phyloP scores from a whole-genome alignment of 306 rosid genomes.

The Ormosia emarginata region DNA sequence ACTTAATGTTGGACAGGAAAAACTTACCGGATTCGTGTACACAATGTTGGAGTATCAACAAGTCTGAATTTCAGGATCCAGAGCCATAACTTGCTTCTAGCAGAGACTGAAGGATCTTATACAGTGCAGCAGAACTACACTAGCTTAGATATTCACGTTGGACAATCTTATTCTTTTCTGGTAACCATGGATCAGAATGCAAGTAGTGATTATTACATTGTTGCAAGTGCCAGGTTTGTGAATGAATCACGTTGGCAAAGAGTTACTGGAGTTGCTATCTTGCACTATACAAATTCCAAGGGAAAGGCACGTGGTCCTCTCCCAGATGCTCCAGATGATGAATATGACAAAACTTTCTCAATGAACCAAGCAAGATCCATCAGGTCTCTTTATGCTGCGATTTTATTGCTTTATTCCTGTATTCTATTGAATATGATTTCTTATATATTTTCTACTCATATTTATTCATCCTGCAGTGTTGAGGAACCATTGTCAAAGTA shows the following conservation, averaged over 20 bases:
- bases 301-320: slow-evolving; percentile 93
- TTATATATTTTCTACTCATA: background rate
- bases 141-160: slow-evolving; percentile 91
- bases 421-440: background rate
- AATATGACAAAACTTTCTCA: slow-evolving; percentile 87
- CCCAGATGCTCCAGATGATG: slow-evolving; percentile 71
- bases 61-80: slow-evolving; percentile 95
- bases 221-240: slow-evolving; percentile 93
- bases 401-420: background rate
- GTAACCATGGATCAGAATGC: slow-evolving; percentile 88
- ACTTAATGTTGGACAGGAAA: slow-evolving; percentile 52
- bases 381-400: slow-evolving; percentile 49
- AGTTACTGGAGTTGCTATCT: slow-evolving; percentile 90
- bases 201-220: slow-evolving; percentile 88
- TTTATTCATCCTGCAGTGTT: background rate
- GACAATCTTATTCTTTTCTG: slow-evolving; percentile 94
- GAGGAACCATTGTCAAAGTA: background rate
- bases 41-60: slow-evolving; percentile 90
- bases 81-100: slow-evolving; percentile 86
- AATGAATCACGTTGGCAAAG: slow-evolving; percentile 76
- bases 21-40: slow-evolving; percentile 85
- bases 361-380: slow-evolving; percentile 99
- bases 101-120: slow-evolving; percentile 90
- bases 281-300: slow-evolving; percentile 85
- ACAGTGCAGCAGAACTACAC: slow-evolving; percentile 94